Conservation (phyloP, 352 stramenopile genomes). For the Globisporangium middletonii region DNA sequence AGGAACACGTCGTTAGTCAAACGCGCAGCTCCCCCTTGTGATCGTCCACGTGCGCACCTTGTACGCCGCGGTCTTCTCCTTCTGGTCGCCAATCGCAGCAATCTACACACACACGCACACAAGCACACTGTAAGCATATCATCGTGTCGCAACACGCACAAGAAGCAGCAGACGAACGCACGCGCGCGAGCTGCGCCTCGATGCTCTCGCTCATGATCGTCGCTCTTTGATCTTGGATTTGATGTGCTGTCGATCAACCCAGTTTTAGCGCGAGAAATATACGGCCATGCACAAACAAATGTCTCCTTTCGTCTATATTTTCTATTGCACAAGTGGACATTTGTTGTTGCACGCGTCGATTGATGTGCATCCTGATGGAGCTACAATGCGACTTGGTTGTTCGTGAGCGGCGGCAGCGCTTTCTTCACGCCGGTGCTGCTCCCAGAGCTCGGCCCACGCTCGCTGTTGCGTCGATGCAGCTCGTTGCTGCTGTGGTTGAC, state of each 20-base stretch:
- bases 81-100: constrained; percentile 57
- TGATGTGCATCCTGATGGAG: neutral
- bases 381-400: constrained; percentile 34
- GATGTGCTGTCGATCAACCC: constrained; percentile 2
- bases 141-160: no score
- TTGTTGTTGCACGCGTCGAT: no score
- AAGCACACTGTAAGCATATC: no score
- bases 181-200: constrained; percentile 37
- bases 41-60: constrained; percentile 29
- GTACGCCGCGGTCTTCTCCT: constrained; percentile 70
- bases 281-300: no score
- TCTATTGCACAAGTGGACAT: no score
- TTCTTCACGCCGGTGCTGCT: constrained; percentile 25
- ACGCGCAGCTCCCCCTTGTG: neutral
- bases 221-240: constrained; percentile 7
- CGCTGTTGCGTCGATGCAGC: constrained; percentile 42
- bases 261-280: no score
- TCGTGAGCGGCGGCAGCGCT: constrained; percentile 40
- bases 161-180: constrained; percentile 19
- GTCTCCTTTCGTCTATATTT: no score
- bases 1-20: neutral
- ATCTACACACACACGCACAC: constrained; percentile 50
- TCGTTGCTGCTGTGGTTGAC: constrained; percentile 11
- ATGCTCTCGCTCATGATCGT: constrained; percentile 20
- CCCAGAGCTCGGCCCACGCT: constrained; percentile 20